Evolutionary conservation across 306 rosid genomes (phyloP).

Genomic region (Cucumis hystrix): DNA sequence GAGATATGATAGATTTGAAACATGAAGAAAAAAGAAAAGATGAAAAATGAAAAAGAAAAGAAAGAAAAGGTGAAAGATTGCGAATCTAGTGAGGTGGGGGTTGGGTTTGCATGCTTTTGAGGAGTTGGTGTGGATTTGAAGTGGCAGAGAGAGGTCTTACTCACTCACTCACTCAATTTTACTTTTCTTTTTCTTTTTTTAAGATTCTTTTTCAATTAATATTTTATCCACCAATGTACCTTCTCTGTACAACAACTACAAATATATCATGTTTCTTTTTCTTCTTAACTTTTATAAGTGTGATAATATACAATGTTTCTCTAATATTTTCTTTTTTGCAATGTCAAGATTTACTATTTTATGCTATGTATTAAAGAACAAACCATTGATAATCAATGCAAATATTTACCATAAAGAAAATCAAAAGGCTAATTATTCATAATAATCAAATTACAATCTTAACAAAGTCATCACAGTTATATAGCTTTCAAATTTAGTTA

Average conservation of each 20-base stretch:
- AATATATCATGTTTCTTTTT: neutral
- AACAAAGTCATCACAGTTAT: too few species aligned
- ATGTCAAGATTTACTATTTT: neutral
- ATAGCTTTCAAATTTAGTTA: too few species aligned
- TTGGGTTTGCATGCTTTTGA: slow-evolving; percentile 1
- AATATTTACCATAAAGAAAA: neutral
- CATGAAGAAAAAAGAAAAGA: neutral
- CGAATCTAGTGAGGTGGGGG: neutral
- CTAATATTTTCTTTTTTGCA: neutral
- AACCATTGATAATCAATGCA: neutral
- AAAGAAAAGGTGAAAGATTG: neutral
- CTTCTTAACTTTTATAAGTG: neutral
- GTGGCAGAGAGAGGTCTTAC: neutral
- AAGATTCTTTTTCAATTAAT: neutral
- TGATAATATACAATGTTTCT: neutral
- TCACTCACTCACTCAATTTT: neutral
- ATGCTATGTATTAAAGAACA: neutral
- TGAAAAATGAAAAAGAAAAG: neutral
- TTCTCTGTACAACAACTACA: neutral
- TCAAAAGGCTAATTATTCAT: neutral
- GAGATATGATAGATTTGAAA: too few species aligned
- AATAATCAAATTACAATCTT: too few species aligned
- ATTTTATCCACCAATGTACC: neutral
- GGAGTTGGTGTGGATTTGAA: neutral
- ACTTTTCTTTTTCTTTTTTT: neutral